Conservation (phyloP, 2,329 filamentous ascomycete species). For the Talaromyces sp. region DNA sequence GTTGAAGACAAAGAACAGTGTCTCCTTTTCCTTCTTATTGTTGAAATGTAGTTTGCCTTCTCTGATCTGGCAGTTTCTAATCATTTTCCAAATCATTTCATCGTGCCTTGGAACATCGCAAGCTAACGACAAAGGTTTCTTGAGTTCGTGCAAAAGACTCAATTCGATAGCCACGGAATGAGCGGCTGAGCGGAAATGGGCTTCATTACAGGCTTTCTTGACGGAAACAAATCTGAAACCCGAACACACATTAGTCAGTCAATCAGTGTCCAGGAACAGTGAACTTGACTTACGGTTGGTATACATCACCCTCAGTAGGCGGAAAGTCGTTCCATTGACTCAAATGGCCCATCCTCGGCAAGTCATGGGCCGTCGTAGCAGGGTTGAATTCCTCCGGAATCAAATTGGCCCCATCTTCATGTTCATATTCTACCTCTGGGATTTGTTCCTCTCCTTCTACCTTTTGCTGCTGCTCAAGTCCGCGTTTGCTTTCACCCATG, state of each 20-base stretch:
- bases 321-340: conserved; percentile 39
- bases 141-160: conserved; percentile 46
- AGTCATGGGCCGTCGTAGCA: conserved; percentile 50
- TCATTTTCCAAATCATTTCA: conserved; percentile 29
- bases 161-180: conserved; percentile 57
- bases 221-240: conserved; percentile 34
- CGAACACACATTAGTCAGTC: background rate
- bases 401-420: conserved; percentile 10
- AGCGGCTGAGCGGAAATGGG: conserved; percentile 43
- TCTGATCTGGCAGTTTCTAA: conserved; percentile 32
- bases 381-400: conserved; percentile 40
- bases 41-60: conserved; percentile 32
- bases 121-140: conserved; percentile 35
- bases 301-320: conserved; percentile 37
- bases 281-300: conserved; percentile 38
- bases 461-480: background rate
- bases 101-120: conserved; percentile 33
- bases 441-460: background rate
- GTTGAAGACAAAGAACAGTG: conserved; percentile 35
- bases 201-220: conserved; percentile 33
- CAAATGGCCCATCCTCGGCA: conserved; percentile 54
- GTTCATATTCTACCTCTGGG: conserved; percentile 13
- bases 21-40: conserved; percentile 28
- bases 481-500: conserved; percentile 20
- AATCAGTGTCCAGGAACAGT: background rate